Conservation (phyloP, 225 moss, liverwort and hornwort species). For the Bryum argenteum region DNA sequence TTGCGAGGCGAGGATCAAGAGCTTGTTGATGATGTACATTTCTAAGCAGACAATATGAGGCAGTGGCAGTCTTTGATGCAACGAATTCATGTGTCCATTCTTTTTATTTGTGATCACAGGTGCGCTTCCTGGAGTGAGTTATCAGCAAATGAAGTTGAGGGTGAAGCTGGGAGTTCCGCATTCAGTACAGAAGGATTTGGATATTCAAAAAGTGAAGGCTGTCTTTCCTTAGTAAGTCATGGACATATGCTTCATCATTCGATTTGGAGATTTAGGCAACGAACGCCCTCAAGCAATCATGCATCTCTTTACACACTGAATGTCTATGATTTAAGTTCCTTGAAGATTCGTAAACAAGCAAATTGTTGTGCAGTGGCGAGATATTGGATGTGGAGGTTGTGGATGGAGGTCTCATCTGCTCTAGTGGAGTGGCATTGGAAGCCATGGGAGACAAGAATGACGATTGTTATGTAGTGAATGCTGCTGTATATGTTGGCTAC, state of each 20-base stretch:
- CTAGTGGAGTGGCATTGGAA: conserved; percentile 86
- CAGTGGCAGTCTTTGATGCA: background rate
- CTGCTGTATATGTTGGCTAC: conserved; percentile 91
- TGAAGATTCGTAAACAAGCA: no score
- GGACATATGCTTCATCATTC: background rate
- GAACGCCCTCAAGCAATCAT: background rate
- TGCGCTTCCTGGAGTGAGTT: conserved; percentile 83
- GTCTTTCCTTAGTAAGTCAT: conserved; percentile 93
- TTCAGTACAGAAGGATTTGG: conserved; percentile 72
- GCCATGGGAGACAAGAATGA: conserved; percentile 99
- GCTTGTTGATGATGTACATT: background rate
- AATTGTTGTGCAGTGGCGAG: conserved; percentile 67
- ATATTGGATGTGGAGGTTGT: conserved; percentile 86
- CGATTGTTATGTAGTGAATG: conserved; percentile 93
- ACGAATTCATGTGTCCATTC: background rate
- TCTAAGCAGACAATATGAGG: background rate
- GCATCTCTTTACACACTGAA: background rate
- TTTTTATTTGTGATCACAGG: conserved; percentile 49
- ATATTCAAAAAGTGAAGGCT: conserved; percentile 86
- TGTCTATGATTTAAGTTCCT: no score
- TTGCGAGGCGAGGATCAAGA: background rate
- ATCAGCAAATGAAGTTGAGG: conserved; percentile 87
- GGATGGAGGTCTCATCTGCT: conserved; percentile 96
- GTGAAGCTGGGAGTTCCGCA: conserved; percentile 84
- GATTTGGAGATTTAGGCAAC: conserved; percentile 3